Conservation (phyloP, 495 filamentous ascomycete genomes). For the Venustampulla echinocandica region DNA sequence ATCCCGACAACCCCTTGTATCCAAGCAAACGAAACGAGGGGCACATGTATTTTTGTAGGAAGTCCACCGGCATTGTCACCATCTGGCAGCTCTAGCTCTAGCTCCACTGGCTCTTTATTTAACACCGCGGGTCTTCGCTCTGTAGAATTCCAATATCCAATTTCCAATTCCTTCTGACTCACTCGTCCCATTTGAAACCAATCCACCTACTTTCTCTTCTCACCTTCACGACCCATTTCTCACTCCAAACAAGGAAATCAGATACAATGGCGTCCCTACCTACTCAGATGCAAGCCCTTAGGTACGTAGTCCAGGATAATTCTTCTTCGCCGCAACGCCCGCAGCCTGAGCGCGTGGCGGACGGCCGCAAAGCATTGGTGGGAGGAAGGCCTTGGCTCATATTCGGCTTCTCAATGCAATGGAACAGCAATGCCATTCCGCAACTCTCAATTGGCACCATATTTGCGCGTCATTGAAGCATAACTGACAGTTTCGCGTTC, state of each 20-base stretch:
- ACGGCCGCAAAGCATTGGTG: background rate
- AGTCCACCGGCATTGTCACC: too few relatives aligned
- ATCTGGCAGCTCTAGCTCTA: too few relatives aligned
- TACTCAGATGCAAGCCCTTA: conserved; percentile 52
- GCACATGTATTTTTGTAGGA: too few relatives aligned
- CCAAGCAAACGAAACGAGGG: too few relatives aligned
- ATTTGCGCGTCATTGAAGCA: conserved; percentile 5
- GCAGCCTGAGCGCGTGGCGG: background rate
- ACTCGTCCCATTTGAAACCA: too few relatives aligned
- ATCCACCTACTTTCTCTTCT: conserved; percentile 9
- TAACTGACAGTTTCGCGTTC: conserved; percentile 2
- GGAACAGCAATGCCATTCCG: too few relatives aligned
- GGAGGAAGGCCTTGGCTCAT: too few relatives aligned
- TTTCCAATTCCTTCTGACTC: too few relatives aligned
- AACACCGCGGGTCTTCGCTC: too few relatives aligned
- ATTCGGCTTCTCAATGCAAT: background rate
- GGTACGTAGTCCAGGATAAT: conserved; percentile 34
- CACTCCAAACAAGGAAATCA: conserved; percentile 2
- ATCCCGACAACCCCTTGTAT: too few relatives aligned
- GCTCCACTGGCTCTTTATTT: too few relatives aligned
- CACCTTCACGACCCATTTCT: background rate
- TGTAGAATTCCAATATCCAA: too few relatives aligned
- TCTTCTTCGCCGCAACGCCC: background rate
- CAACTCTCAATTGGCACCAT: conserved; percentile 7
- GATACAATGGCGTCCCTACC: conserved; percentile 32